Base-by-base conservation (phyloP, 169 alveolate species). In the Plasmodium reichenowi region DNA sequence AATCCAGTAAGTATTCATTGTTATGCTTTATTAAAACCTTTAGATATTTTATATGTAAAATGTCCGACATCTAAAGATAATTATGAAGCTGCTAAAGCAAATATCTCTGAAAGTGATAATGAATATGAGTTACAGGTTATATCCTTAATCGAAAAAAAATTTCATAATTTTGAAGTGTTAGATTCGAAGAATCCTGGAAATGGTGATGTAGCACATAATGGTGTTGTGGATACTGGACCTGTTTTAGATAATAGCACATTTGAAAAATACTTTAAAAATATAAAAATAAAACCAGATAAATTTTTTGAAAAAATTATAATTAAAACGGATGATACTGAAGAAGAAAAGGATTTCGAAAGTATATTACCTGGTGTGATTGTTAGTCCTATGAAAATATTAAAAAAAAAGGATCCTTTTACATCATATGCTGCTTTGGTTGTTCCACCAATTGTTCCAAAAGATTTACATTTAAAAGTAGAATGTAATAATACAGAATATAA, bases 41-140 rank as follows among this genome's bases (percentile, higher is more conserved):
- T 83, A n/a, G 91, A 83, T 47, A 70, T 50, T 4, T 56, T 83
- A 4, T 83, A 67, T 54, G 91, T 83, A 1, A 83, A 83, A 70
- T 83, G 91, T 43, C 91, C 91, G 17, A 83, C 91, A 29, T 63
- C 12, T 5, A 83, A 68, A 3, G 64, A 26, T n/a, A 24, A 43
- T 15, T 83, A 83, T 26, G 64, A 10, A 0, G 20, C 22, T 13
- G 91, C 91, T 4, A 71, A 70, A 29, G 64, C 15, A 5, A 68
- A 20, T 2, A 63, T 3, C 10, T 15, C 24, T 17, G 83, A 70
- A 12, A 74, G 20, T 2, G 86, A 83, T 17, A 76, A 78, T n/a
- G 89, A 78, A 45, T 32, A 20, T 2, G 72, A 52, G 3, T 50
- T 64, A 32, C 56, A 58, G 6, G 54, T 78, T 6, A 78, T 59